A percentile compares a stretch with the other conserved stretches of the same genome.
phyloP scores from a whole-genome alignment of 2,329 filamentous ascomycete species.

The Scopulariopsis brevicaulis region DNA sequence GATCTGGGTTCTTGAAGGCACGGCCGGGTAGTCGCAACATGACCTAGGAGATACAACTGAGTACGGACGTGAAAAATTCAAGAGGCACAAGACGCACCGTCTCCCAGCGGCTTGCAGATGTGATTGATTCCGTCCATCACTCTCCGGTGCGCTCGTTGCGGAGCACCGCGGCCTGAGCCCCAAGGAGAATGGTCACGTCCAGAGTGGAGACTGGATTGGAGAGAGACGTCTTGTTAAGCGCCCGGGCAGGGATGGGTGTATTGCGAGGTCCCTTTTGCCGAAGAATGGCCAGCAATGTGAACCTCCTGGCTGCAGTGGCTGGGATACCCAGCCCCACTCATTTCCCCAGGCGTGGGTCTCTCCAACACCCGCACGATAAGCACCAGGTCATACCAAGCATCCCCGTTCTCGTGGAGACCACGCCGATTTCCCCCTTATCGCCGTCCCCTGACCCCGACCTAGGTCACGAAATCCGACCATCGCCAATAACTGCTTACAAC shows the following conservation, averaged over 20 bases:
- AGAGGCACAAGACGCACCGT: no score
- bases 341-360: neutral
- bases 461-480: neutral
- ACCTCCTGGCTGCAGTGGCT: neutral
- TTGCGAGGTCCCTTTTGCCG: neutral
- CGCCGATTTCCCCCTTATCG: neutral
- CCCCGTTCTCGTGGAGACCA: conserved; percentile 5
- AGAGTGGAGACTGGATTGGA: neutral
- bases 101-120: no score
- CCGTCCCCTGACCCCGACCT: neutral
- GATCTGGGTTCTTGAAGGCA: no score
- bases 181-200: no score
- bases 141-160: no score
- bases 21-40: no score
- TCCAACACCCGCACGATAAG: neutral
- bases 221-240: neutral
- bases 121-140: no score
- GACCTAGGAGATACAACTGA: no score
- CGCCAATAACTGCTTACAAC: neutral
- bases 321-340: neutral
- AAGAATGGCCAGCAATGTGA: neutral
- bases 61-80: no score
- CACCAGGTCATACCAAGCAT: neutral
- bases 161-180: no score
- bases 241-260: neutral